These are phyloP conservation scores for Aurantiochytrium sp. DNA, from an alignment of 108 stramenopile genomes.

Conservation along the genomic window DNA sequence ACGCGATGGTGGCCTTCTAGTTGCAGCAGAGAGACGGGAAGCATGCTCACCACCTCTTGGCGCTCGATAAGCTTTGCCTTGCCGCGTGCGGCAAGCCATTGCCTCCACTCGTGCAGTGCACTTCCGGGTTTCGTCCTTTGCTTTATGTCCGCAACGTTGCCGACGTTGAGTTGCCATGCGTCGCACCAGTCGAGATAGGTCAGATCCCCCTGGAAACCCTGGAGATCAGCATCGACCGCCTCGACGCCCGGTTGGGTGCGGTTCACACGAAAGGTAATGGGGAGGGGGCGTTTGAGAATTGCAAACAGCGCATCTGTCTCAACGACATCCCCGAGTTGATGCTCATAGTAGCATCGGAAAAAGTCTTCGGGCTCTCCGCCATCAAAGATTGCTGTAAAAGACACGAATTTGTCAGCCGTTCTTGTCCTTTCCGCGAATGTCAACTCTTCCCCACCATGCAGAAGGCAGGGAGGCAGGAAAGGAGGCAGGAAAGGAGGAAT, in stretches of 20 bases:
- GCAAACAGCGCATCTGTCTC: not conserved
- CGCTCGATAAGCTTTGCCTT: conserved; percentile 31
- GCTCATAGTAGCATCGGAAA: not conserved
- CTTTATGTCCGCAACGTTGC: not conserved
- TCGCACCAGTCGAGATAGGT: not conserved
- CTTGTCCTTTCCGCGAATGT: no score
- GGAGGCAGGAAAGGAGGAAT: not conserved
- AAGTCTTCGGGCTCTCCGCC: not conserved
- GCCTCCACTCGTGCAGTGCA: not conserved
- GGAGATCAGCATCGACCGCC: not conserved
- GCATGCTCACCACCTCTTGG: conserved; percentile 96
- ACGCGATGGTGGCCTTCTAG: conserved; percentile 41
- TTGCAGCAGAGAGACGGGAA: conserved; percentile 83
- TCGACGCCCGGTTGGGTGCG: not conserved
- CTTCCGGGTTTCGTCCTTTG: not conserved
- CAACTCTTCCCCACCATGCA: not conserved
- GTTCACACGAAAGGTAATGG: conserved; percentile 6
- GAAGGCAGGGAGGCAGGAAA: not conserved
- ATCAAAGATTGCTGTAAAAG: not conserved
- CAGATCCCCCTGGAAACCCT: not conserved
- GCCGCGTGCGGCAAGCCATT: not conserved
- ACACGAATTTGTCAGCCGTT: not conserved
- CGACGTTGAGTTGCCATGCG: not conserved
- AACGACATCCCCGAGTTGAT: not conserved
- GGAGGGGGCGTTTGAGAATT: not conserved